Evolutionary conservation across 257 asterid species (phyloP).

Genomic region (Coffea canephora): DNA sequence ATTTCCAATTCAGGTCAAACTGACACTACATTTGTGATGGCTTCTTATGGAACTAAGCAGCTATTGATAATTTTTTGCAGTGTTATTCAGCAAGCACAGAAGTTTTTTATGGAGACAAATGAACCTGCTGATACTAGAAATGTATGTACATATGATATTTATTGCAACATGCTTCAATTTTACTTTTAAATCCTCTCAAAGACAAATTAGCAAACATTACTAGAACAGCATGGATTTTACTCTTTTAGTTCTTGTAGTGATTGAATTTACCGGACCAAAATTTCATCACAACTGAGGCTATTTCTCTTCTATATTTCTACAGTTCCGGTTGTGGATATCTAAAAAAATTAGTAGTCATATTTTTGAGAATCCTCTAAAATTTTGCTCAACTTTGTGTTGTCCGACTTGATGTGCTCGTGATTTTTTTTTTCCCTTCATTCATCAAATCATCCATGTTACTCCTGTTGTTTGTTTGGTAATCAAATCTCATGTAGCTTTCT

Average conservation of each 20-base stretch:
- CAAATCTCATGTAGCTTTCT: neutral
- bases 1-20: neutral
- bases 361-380: neutral
- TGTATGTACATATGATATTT: constrained; percentile 50
- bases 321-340: no score
- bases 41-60: constrained; percentile 13
- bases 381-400: neutral
- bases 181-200: constrained; percentile 1
- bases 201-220: neutral
- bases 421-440: neutral
- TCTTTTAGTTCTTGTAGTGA: neutral
- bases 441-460: neutral
- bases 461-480: neutral
- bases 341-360: no score
- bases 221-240: neutral
- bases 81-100: constrained; percentile 81
- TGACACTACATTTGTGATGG: constrained; percentile 12
- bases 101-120: constrained; percentile 72
- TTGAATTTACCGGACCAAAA: neutral
- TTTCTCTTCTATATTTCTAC: neutral
- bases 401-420: neutral
- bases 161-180: constrained; percentile 16
- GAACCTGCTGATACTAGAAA: constrained; percentile 70
- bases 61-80: constrained; percentile 47
- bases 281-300: neutral